Evolutionary conservation across 192 early-diverging fungal species (phyloP), one percentile per base, ranked within the genome.

Genomic region (Radiomyces spectabilis): DNA sequence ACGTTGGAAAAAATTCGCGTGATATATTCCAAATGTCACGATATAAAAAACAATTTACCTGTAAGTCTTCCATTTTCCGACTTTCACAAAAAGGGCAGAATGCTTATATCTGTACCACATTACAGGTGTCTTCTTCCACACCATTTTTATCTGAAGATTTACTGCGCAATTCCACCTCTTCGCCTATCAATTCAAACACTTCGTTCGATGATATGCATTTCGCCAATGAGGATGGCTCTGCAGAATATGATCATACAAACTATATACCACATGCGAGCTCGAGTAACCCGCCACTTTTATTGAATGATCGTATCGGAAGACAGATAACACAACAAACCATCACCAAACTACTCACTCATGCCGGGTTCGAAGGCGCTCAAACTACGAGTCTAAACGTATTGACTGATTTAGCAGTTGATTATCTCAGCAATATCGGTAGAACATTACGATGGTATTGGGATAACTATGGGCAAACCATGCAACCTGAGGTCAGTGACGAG

Each of bases 311-410:
- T 1, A 59, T 83, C 1, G 81, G 83, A 13, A 74, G 80, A 34
- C 73, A 66, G 4, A 66, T 89, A 27, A 60, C 88, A 52, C 68
- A 76, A 44, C 82, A 86, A 9, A 76, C 76, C 5, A 60, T 69
- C 8, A 71, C 82, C 0, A 81, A 86, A 55, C 52, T 96, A 52
- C 68, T 95, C 34, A 70, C 85, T 27, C 95, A 98, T 56, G 72
- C 84, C 13, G 95, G 95, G 15, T 98, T 96, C 69, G 93, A 98
- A 66, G 76, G 88, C 30, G 74, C 79, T 24, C 76, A 83, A 8
- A 64, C 68, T 18, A 58, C 65, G 37, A 85, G 90, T 12, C 51
- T 93, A 53, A 65, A 81, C 22, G 72, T 87, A 12, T 55, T 95
- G 45, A 82, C 84, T 35, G 94, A 92, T 54, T 80, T 94, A 39